Base-by-base conservation (phyloP, 306 rosid species). In the Prunus mongolica region DNA sequence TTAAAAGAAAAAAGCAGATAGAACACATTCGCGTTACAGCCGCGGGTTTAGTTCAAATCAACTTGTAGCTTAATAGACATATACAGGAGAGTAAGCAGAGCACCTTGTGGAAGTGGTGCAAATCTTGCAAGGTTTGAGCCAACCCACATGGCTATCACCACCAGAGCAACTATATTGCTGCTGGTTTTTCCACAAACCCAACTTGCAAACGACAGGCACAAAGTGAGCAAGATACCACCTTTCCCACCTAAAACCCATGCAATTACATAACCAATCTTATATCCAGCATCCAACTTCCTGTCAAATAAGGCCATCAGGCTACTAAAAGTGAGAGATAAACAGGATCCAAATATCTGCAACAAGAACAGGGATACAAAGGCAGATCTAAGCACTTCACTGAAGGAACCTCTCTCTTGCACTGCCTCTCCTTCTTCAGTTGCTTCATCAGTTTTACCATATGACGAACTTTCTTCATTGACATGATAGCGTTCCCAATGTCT, bases 171-270 rank as follows among this genome's bases (percentile, higher is more conserved):
- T 27, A 79, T 72, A 76, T 91, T 90, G 77, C 97, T 95, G 74
- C 96, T 92, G 80, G 91, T 90, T 88, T 95, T 95, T 67, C 97
- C 98, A 60, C 89, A 95, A 67, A 80, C 86, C 96, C 98, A 95
- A 80, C 97, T 92, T 19, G 93, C 92, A 79, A 94, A 92, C 15
- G 92, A 90, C 78, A 92, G 85, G 81, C 89, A 89, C 79, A 95
- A 50, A 60, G 93, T 84, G 12, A 94, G 89, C 85, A 95, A 81
- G 74, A 95, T 70, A 49, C 98, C 98, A 6, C 86, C 88, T 71
- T 86, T 86, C 27, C 97, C 98, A 28, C 97, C 97, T 82, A 95
- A 70, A 84, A 89, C 64, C 96, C 95, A 92, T 28, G 98, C 97
- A 67, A 94, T 82, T 74, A 78, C 81, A 79, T 89, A 86, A 20